Evolutionary conservation across 139 green algal species (phyloP), one percentile per base, ranked within the genome.

Genomic region (Pseudopediastrum boryanum): DNA sequence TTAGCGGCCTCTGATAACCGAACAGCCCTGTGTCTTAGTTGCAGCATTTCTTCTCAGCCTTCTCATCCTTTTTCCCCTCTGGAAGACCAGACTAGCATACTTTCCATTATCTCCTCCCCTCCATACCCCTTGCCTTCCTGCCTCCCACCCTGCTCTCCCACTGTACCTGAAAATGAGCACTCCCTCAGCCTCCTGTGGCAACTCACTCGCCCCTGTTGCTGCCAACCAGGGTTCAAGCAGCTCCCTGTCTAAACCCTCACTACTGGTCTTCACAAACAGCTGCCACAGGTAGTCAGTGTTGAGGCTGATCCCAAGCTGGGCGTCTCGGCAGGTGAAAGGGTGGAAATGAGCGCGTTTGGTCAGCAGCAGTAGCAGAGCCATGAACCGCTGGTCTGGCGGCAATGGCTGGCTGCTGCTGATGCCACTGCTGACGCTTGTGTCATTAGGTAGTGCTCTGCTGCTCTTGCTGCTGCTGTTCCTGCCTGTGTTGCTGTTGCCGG

Each of bases 271-370:
- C 4, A 86, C 81, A 59, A 76, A 75, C 41, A 86, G 68, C 61
- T 86, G 81, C 46, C 54, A 70, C 41, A 86, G 50, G 33, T 78
- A 86, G 61, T 86, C 83, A 7, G 66, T 73, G 73, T 87, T 87
- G 36, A 87, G 67, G 43, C 72, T 81, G 29, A 72, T 44, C 1
- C 66, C 69, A 67, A 87, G 78, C 25, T 71, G 66, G 3, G 68
- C 71, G 27, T 87, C 83, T 2, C 83, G 44, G 23, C 39, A 59
- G 12, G 23, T 72, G 27, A 87, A 56, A 4, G 74, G 69, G 12
- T 59, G 50, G 77, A 81, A 87, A 23, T 77, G 73, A 1, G 83
- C 83, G 41, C 77, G 64, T n/a, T 77, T 27, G 8, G 52, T 31
- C 65, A 82, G 39, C 71, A 78, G 56, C 27, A 78, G 71, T 29